phyloP scores from a whole-genome alignment of 768 basidiomycete species.

The Macrolepiota albuminosa region DNA sequence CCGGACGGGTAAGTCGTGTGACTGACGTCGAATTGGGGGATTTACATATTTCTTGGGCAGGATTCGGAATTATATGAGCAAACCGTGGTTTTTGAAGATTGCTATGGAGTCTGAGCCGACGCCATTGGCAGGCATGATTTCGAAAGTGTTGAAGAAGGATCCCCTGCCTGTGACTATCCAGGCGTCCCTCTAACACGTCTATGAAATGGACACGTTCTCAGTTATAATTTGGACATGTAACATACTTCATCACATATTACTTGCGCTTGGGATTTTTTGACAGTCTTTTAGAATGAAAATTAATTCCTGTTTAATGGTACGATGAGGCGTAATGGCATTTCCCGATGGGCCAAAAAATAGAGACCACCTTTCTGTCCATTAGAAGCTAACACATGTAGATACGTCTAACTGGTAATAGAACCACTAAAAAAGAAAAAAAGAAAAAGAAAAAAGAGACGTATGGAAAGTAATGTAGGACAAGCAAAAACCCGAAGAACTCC shows the following conservation, averaged over 20 bases:
- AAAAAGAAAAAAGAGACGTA: background rate
- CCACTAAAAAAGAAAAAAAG: no score
- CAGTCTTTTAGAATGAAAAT: background rate
- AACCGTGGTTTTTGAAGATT: conserved; percentile 83
- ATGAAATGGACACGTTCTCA: no score
- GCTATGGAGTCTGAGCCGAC: conserved; percentile 53
- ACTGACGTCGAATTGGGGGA: background rate
- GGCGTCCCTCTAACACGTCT: background rate
- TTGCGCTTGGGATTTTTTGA: no score
- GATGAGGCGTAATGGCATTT: background rate
- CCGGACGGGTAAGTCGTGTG: conserved; percentile 74
- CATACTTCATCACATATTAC: no score
- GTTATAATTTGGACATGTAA: no score
- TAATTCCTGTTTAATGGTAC: background rate
- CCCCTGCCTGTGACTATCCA: background rate
- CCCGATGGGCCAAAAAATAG: no score
- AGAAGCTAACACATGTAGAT: no score
- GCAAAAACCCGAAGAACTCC: conserved; percentile 27
- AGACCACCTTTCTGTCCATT: no score
- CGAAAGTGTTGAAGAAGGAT: conserved; percentile 21
- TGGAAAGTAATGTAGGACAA: conserved; percentile 25
- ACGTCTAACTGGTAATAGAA: no score
- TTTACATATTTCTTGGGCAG: conserved; percentile 30
- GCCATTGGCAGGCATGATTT: conserved; percentile 46
- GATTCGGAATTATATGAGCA: conserved; percentile 92